Evolutionary conservation across 495 filamentous ascomycete species (phyloP), one percentile per base, ranked within the genome.

Genomic region (Barbatosphaeria neglecta): DNA sequence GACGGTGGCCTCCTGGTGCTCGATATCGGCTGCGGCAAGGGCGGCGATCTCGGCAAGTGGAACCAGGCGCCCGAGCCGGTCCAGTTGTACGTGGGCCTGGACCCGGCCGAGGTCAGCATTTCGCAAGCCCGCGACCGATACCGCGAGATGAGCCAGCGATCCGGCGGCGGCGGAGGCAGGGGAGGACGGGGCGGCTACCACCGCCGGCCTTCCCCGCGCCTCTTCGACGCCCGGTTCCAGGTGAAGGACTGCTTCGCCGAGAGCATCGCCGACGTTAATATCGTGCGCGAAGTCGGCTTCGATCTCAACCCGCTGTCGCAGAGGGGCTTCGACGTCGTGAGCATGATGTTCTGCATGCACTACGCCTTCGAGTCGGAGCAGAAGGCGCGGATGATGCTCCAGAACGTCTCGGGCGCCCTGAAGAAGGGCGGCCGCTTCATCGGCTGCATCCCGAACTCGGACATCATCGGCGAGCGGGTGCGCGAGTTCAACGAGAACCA

Each of bases 331-430:
- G 93, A 98, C 60, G 84, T 97, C 11, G 90, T 98, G 41, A 85
- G 83, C 46, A 95, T 93, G 76, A 98, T 98, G 92, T 98, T 98
- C 56, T 90, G 88, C 58, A 94, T 98, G 80, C 92, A 98, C 67
- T 98, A 98, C 59, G 90, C 93, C 0, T 98, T 96, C 54, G 93
- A 98, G 64, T 86, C 71, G 48, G 87, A 97, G 62, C 74, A 74
- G 6, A 93, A 95, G 61, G 82, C 90, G 10, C 77, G 90, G 18
- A 82, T 80, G 45, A 97, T 98, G 92, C 75, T 98, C 43, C 76
- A 78, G 59, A 98, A 98, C 60, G 92, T 98, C 11, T 80, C 92
- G 2, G 84, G 88, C 4, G 75, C 81, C 22, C 63, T 98, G 55
- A 93, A 87, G 63, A 95, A 96, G 58, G 92, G 92, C 17, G 92